A percentile compares a stretch with the other conserved stretches of the same genome.
Conservation (phyloP, 768 basidiomycete genomes). For the Termitomyces bulborhizus region DNA sequence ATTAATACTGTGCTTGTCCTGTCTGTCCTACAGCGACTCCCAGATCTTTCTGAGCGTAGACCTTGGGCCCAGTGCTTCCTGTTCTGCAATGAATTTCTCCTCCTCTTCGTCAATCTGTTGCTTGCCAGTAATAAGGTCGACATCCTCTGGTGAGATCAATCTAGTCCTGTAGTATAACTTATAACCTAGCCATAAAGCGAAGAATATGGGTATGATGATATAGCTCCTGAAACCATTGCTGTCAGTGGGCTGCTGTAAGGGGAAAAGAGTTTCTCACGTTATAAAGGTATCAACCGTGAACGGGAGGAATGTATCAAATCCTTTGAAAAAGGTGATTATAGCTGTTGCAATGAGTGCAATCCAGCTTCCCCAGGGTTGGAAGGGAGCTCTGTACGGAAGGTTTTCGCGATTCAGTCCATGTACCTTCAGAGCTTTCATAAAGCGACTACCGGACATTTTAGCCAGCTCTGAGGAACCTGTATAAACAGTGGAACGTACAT, state of each 20-base stretch:
- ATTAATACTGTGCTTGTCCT: too few species aligned
- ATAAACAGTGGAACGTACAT: slow-evolving; percentile 35
- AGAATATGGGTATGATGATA: slow-evolving; percentile 36
- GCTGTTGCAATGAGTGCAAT: slow-evolving; percentile 47
- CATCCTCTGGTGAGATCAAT: slow-evolving; percentile 37
- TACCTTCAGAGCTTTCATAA: slow-evolving; percentile 38
- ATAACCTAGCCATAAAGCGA: slow-evolving; percentile 35
- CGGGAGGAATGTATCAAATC: slow-evolving; percentile 43
- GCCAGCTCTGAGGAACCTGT: neutral
- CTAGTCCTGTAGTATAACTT: slow-evolving; percentile 30
- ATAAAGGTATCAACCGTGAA: slow-evolving; percentile 54
- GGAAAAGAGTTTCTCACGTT: slow-evolving; percentile 33
- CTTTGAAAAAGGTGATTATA: slow-evolving; percentile 55
- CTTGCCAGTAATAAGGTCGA: slow-evolving; percentile 57
- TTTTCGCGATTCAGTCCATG: slow-evolving; percentile 36
- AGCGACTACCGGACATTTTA: slow-evolving; percentile 21
- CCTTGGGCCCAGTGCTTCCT: slow-evolving; percentile 34
- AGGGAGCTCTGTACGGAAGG: slow-evolving; percentile 51
- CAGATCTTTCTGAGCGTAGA: slow-evolving; percentile 23
- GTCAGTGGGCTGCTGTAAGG: slow-evolving; percentile 2
- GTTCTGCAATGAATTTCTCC: slow-evolving; percentile 37
- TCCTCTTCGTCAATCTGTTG: slow-evolving; percentile 62
- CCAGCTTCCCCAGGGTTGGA: slow-evolving; percentile 57
- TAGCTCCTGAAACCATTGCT: slow-evolving; percentile 31
- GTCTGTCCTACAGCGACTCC: slow-evolving; percentile 29